phyloP scores from a whole-genome alignment of 108 stramenopile species.

The Nitzschia sp. region DNA sequence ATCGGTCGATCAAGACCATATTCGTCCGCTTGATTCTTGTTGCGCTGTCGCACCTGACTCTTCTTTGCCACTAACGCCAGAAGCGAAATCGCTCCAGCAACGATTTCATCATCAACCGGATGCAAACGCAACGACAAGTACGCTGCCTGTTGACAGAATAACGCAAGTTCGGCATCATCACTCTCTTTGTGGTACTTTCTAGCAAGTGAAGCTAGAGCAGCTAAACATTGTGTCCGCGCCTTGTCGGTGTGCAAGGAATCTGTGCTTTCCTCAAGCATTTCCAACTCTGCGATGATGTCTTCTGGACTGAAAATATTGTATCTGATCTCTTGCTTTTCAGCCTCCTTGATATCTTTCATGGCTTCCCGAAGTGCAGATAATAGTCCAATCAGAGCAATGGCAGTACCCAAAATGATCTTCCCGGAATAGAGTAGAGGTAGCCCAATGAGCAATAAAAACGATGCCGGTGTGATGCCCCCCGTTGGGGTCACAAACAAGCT shows the following conservation, averaged over 20 bases:
- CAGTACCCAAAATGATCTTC: slow-evolving; percentile 14
- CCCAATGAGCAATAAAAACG: slow-evolving; percentile 19
- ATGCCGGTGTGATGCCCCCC: slow-evolving; percentile 22
- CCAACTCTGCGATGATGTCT: slow-evolving; percentile 33
- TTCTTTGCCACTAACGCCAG: slow-evolving; percentile 74
- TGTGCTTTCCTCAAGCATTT: slow-evolving; percentile 13
- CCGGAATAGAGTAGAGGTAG: slow-evolving; percentile 32
- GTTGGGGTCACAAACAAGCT: slow-evolving; percentile 11
- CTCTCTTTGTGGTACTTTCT: slow-evolving; percentile 23
- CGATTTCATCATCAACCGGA: slow-evolving; percentile 77
- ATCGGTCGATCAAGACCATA: slow-evolving; percentile 53
- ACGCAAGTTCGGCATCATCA: slow-evolving; percentile 9
- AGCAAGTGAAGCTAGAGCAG: slow-evolving; percentile 30
- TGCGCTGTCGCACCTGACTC: slow-evolving; percentile 38
- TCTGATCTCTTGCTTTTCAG: slow-evolving; percentile 34
- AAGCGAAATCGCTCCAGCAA: slow-evolving; percentile 90
- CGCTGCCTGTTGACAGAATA: slow-evolving; percentile 42
- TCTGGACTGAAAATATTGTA: slow-evolving; percentile 33
- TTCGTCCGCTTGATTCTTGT: slow-evolving; percentile 32
- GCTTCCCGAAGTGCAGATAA: slow-evolving; percentile 10
- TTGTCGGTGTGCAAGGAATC: neutral
- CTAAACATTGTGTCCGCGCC: slow-evolving; percentile 16
- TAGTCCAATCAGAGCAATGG: slow-evolving; percentile 16
- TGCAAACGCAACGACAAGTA: slow-evolving; percentile 32
- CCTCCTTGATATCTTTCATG: slow-evolving; percentile 22